Evolutionary conservation across 1,284 basidiomycete genomes (phyloP), one percentile per base, ranked within the genome.

Genomic region (Leccinum variabile): DNA sequence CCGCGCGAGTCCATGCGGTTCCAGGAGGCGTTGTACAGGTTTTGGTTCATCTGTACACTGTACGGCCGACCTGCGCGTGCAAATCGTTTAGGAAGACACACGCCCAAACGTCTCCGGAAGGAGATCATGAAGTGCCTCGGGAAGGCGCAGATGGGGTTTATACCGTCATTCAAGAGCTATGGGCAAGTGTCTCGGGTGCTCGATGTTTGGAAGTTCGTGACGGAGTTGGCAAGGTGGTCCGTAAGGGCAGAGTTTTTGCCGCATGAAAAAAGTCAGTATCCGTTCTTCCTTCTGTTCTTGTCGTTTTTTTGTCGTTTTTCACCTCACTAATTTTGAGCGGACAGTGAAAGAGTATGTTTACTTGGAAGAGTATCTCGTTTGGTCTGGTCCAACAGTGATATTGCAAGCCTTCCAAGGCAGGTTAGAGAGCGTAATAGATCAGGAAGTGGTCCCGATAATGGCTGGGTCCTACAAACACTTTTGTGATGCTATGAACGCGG

Each of bases 1-100:
- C 28, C 37, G 2, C 3, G n/a, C 1, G 78, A 79, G 57, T 70
- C 73, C 3, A 35, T 68, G 25, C 69, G 69, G 18, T 77, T 79
- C 57, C 70, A 69, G 10, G 61, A 66, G 10, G 77, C 75, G 1
- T 18, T 77, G 54, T 78, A 78, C 58, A 73, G 76, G 22, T 68
- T 72, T 14, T 76, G 74, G 70, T 66, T 76, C 2, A 67, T 65
- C 52, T 70, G 68, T 5, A 25, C 59, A 1, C 32, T 72, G 25
- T 68, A 68, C 25, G 70, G 71, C 14, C 61, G 59, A 18, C 5
- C 59, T 0, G 66, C 67, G 9, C 66, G 61, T 8, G 63, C 58
- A 7, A 63, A 69, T 35, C 57, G 54, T 1, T 25, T 63, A 16
- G 54, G 49, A 25, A 68, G 57, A 54, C 46, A 30, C 49, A 69